A percentile compares a stretch with the other conserved stretches of the same genome.
Evolutionary conservation across 148 eudicot genomes (phyloP).

Genomic region (Tetragonia tetragonoides): DNA sequence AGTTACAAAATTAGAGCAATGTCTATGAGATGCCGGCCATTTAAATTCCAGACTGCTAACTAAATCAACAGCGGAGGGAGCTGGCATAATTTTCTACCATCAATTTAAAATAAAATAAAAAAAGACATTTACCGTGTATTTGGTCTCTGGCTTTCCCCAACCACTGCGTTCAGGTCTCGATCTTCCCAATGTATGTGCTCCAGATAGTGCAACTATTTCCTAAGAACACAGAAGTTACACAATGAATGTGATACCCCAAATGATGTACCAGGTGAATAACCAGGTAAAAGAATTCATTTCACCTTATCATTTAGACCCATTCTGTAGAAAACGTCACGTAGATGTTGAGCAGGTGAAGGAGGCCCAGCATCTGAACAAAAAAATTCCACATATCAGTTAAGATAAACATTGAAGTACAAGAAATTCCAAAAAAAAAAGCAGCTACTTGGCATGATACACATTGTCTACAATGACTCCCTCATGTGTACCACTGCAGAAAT

Average conservation of each 20-base stretch:
- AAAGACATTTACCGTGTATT: slow-evolving; percentile 66
- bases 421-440: not conserved
- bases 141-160: slow-evolving; percentile 98
- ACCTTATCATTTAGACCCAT: slow-evolving; percentile 98
- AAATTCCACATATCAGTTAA: slow-evolving; percentile 11
- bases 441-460: no score
- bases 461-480: no score
- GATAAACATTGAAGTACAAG: slow-evolving; percentile 7
- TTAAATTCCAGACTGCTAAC: not conserved
- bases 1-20: not conserved
- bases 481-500: no score
- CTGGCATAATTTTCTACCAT: not conserved
- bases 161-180: slow-evolving; percentile 99
- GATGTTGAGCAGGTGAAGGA: slow-evolving; percentile 90
- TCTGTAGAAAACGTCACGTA: slow-evolving; percentile 88
- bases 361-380: slow-evolving; percentile 83
- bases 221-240: slow-evolving; percentile 31
- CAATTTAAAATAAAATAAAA: not conserved
- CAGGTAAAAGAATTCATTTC: slow-evolving; percentile 6
- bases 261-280: slow-evolving; percentile 1
- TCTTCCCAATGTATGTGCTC: slow-evolving; percentile 96
- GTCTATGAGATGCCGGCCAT: not conserved
- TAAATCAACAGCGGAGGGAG: not conserved
- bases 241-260: slow-evolving; percentile 21
- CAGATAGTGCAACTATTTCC: slow-evolving; percentile 98